Conservation (phyloP, 2,329 filamentous ascomycete species). For the Pezicula neosporulosa region DNA sequence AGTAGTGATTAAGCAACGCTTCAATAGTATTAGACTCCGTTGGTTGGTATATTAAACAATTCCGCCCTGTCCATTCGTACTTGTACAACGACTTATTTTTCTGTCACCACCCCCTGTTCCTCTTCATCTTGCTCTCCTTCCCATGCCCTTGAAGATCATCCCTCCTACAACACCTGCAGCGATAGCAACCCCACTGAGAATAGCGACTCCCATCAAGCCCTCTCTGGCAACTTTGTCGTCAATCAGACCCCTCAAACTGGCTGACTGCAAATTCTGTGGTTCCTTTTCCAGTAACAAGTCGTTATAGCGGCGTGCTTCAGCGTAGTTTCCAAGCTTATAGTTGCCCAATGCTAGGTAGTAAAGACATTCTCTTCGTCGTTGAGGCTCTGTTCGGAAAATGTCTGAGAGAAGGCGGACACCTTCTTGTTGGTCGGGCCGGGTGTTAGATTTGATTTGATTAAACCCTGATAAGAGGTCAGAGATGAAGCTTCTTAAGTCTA, state of each 20-base stretch:
- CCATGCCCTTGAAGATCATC: conserved; percentile 74
- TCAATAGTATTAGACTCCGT: conserved; percentile 6
- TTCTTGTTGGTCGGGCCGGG: conserved; percentile 84
- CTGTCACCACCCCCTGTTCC: neutral
- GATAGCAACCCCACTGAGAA: conserved; percentile 88
- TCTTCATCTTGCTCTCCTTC: conserved; percentile 42
- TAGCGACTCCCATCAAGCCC: conserved; percentile 89
- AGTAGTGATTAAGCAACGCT: neutral
- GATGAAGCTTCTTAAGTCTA: neutral
- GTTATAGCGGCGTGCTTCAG: conserved; percentile 91
- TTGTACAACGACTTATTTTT: conserved; percentile 1
- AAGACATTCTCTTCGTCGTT: conserved; percentile 93
- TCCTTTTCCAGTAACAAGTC: conserved; percentile 89
- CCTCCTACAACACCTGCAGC: conserved; percentile 92
- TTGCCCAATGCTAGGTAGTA: conserved; percentile 97
- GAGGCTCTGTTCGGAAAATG: conserved; percentile 90
- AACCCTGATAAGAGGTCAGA: conserved; percentile 54
- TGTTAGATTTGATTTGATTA: conserved; percentile 94
- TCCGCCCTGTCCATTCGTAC: conserved; percentile 5
- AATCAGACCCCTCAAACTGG: conserved; percentile 81
- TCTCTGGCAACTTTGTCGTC: conserved; percentile 96
- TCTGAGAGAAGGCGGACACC: conserved; percentile 91
- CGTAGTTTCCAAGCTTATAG: conserved; percentile 98
- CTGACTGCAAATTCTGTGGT: conserved; percentile 84
- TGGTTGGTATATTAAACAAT: conserved; percentile 21